A percentile compares a stretch with the other conserved stretches of the same genome.
These are phyloP conservation scores for Prunus dulcis DNA, from an alignment of 306 rosid genomes.

Conservation along the genomic window DNA sequence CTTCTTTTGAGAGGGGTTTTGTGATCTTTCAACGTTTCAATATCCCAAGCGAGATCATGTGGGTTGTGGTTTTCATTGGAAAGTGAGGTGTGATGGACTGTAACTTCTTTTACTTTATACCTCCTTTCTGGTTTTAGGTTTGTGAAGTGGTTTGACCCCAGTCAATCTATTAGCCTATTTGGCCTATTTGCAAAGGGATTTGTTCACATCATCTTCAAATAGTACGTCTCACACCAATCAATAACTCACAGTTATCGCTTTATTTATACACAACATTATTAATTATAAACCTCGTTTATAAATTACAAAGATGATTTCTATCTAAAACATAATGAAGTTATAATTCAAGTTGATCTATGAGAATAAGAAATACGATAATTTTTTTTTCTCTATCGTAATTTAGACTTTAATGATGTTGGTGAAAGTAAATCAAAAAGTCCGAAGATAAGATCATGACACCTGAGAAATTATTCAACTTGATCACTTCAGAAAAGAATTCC, in stretches of 20 bases:
- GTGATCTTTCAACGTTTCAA: slow-evolving; percentile 55
- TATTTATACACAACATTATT: no score
- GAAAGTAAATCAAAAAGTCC: slow-evolving; percentile 5
- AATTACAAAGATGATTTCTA: no score
- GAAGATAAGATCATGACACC: slow-evolving; percentile 25
- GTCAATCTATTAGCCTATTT: neutral
- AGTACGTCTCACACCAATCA: neutral
- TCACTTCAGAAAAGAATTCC: slow-evolving; percentile 15
- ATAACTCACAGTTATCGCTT: no score
- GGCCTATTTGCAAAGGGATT: neutral
- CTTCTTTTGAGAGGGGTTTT: slow-evolving; percentile 36
- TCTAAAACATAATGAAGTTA: neutral
- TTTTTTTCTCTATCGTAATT: neutral
- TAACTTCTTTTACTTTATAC: slow-evolving; percentile 12
- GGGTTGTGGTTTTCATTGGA: slow-evolving; percentile 61
- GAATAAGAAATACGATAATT: neutral
- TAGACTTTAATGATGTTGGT: neutral
- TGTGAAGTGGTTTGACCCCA: slow-evolving; percentile 39
- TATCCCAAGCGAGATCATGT: slow-evolving; percentile 73
- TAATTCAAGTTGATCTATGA: neutral
- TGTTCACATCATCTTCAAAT: neutral
- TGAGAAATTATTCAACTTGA: slow-evolving; percentile 27
- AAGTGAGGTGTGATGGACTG: slow-evolving; percentile 42
- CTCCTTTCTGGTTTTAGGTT: slow-evolving; percentile 23
- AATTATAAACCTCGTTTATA: no score